Base-by-base conservation (phyloP, 1,139 yeast genomes). In the Saccharomyces hybrid region DNA sequence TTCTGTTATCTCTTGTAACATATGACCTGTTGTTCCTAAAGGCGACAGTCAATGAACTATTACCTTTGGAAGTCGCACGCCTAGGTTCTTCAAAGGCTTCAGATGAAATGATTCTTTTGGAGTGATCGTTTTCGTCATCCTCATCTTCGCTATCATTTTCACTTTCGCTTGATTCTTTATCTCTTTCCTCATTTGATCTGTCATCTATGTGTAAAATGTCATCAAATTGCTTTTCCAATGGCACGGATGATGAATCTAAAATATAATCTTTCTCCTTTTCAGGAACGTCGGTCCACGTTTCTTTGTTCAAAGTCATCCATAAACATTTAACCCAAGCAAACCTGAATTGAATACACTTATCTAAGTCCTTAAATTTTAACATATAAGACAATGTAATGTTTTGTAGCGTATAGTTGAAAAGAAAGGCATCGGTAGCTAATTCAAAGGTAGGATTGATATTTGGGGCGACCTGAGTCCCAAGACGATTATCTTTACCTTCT, bases 1-100 rank as follows among this genome's bases (percentile, higher is more conserved):
- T 75, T 62, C 81, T 82, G 67, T 88, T 75, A 7, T 91, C 96
- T 60, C 95, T 80, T 0, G 86, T 83, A 31, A 90, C 93, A 68
- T 79, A 90, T 0, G 95, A 78, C 41, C 95, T 77, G 64, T 87
- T 84, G 60, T 83, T 83, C 53, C 79, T 78, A 58, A 74, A 80
- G 0, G 96, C 93, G 16, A 88, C 83, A 0, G 87, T 83, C 60
- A 90, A 75, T 31, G 81, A 82, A 52, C 82, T 78, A 32, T 60
- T 78, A 74, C 53, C 76, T 73, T 25, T 72, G 70, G 54, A 67
- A 62, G 49, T 68, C 65, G 32, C 62, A 53, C 60, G 50, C 62
- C 47, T 47, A 11, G 55, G 49, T 41, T 70, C 71, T 8, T 63
- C 70, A 49, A 65, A 70, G 27, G 67, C 70, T 48, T 66, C 70